Evolutionary conservation across 495 filamentous ascomycete species (phyloP), one percentile per base, ranked within the genome.

Genomic region (Hypoxylon lienhwacheense): DNA sequence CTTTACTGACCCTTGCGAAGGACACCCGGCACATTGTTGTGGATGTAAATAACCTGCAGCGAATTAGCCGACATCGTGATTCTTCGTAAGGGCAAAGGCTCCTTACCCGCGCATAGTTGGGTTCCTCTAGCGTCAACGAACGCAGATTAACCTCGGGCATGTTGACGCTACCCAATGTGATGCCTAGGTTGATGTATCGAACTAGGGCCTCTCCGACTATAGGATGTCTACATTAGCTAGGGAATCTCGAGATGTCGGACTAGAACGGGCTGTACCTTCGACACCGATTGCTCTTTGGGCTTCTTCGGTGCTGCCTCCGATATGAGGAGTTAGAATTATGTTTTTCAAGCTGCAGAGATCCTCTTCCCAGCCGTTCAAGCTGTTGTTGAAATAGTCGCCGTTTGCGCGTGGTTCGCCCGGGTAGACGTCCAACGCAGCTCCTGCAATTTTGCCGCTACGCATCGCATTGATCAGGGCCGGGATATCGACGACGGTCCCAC

Each of bases 291-390:
- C 92, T 44, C 89, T 84, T 73, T 99, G 95, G 4, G 95, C 95
- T 75, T 99, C 91, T 70, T 99, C 95, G 2, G 95, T 99, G 72
- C 88, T 95, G 24, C 93, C 93, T 46, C 93, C 93, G 64, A 99
- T 97, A 66, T 99, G 93, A 15, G 93, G 93, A 2, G 91, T 92
- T 22, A 99, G 77, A 53, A 99, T 95, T 58, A 99, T 72, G 71
- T 99, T 99, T 70, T 86, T 91, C 39, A 97, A 78, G 28, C 79
- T 77, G 19, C 88, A 84, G 35, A 99, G 83, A 52, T 96, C 91
- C 43, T 88, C 79, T n/a, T 80, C 86, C 90, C 90, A 97, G 12
- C 69, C 53, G 68, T 96, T 96, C 59, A 99, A 78, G n/a, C 80
- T 71, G 64, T 81, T 84, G 66, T 81, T 88, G 79, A 99, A 99